Percentiles rank a stretch among this genome's conserved stretches.
These are phyloP conservation scores for Spironucleus salmonicida DNA, from an alignment of 208 protist genomes.

Conservation along the genomic window DNA sequence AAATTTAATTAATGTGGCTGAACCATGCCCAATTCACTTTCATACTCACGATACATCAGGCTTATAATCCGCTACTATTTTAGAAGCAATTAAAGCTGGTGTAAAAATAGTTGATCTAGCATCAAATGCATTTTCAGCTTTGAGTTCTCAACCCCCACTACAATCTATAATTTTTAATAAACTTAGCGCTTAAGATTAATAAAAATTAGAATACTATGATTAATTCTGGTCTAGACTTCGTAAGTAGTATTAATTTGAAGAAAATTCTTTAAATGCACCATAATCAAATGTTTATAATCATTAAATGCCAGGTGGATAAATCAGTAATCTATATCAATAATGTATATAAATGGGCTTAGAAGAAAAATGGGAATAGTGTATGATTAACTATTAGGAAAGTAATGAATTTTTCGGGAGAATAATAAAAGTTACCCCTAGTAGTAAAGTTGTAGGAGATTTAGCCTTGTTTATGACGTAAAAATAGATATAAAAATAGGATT, in stretches of 20 bases:
- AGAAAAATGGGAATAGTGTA: slow-evolving; percentile 45
- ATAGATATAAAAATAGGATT: slow-evolving; percentile 28
- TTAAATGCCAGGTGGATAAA: slow-evolving; percentile 62
- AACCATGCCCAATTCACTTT: slow-evolving; percentile 60
- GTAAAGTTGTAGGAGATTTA: slow-evolving; percentile 47
- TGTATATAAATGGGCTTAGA: slow-evolving; percentile 51
- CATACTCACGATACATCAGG: slow-evolving; percentile 70
- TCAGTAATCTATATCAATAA: slow-evolving; percentile 66
- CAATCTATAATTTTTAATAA: slow-evolving; percentile 48
- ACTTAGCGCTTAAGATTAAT: background rate
- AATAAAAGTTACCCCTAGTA: slow-evolving; percentile 55
- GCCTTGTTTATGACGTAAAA: slow-evolving; percentile 37
- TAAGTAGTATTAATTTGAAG: slow-evolving; percentile 29
- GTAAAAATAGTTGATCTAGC: slow-evolving; percentile 60
- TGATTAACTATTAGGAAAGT: slow-evolving; percentile 40
- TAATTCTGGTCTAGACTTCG: slow-evolving; percentile 28
- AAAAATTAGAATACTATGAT: slow-evolving; percentile 23
- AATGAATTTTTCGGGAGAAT: slow-evolving; percentile 56
- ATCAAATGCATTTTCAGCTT: slow-evolving; percentile 52
- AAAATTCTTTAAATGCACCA: slow-evolving; percentile 6
- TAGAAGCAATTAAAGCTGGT: slow-evolving; percentile 54
- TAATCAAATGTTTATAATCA: slow-evolving; percentile 52
- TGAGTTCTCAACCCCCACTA: slow-evolving; percentile 62
- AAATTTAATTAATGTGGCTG: slow-evolving; percentile 52
- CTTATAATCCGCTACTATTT: slow-evolving; percentile 57